These are phyloP conservation scores for Camellia japonica DNA, from an alignment of 148 eudicot genomes.

Conservation along the genomic window DNA sequence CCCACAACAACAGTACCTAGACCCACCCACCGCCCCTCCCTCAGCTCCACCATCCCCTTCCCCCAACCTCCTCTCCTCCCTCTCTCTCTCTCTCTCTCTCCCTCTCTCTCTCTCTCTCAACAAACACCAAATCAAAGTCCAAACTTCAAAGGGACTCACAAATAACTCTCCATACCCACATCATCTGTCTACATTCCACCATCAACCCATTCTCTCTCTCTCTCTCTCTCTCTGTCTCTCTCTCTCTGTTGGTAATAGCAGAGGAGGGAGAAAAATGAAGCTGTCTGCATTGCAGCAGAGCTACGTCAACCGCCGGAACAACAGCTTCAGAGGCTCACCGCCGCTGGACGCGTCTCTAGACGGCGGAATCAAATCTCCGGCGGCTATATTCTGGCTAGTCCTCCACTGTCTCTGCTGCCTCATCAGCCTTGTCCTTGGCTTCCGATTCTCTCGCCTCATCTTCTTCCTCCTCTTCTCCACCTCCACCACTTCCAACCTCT, in stretches of 20 bases:
- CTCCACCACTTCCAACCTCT: conserved; percentile 27
- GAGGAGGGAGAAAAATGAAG: conserved; percentile 50
- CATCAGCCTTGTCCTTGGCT: conserved; percentile 73
- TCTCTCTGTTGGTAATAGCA: not conserved
- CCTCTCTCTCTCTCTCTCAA: not conserved
- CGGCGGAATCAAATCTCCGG: conserved; percentile 52
- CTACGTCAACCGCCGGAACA: conserved; percentile 59
- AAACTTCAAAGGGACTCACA: not conserved
- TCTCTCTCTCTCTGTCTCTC: not conserved
- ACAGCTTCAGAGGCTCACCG: conserved; percentile 43
- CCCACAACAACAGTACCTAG: not conserved
- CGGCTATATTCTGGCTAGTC: conserved; percentile 57
- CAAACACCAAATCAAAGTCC: not conserved
- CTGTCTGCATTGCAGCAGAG: conserved; percentile 57
- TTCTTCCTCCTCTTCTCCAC: conserved; percentile 62
- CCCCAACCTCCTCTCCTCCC: not conserved
- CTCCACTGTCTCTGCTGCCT: conserved; percentile 77
- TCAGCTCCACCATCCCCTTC: not conserved
- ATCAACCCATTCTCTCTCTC: not conserved
- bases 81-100: too few relatives aligned
- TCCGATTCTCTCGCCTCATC: conserved; percentile 76
- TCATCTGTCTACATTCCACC: not conserved
- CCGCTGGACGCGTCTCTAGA: conserved; percentile 32
- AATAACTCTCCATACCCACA: not conserved
- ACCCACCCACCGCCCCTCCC: not conserved